Evolutionary conservation across 139 green algal genomes (phyloP), one percentile per base, ranked within the genome.

Genomic region (Chlorella vulgaris): DNA sequence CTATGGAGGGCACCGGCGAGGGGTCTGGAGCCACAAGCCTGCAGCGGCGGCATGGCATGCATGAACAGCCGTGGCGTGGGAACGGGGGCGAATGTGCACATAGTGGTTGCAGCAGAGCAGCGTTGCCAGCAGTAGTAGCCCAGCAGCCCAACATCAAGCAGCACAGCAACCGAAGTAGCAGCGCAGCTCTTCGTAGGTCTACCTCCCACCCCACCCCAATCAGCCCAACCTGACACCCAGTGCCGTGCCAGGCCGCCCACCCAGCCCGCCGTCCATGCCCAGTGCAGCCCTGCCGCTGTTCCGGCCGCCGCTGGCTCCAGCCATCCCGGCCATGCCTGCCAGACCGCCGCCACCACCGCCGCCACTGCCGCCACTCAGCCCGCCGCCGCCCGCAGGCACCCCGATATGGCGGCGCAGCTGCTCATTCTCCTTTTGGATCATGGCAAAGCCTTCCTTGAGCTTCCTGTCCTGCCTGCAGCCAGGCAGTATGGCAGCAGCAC

Each of bases 381-480:
- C n/a, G n/a, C n/a, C n/a, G n/a, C n/a, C n/a, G n/a, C n/a, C n/a
- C n/a, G n/a, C n/a, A n/a, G n/a, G n/a, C n/a, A n/a, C n/a, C 61
- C 69, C 18, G 62, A 43, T 29, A 47, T 87, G 81, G 4, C 36
- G 33, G 5, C 83, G 74, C 66, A 91, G 66, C 38, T 55, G 67
- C 6, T 87, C 81, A 65, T 91, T 91, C 68, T 91, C 81, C 47
- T 82, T 70, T 69, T 91, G 82, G 21, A 91, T 39, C 69, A 58
- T 43, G 39, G 93, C 90, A 22, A 94, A 70, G 81, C 88, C 90
- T 29, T 94, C 89, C 35, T 91, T 87, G 31, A 94, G 88, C 74
- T 93, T 92, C 4, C 85, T 83, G 1, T 86, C 78, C 67, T 95
- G 89, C 84, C 91, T 94, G 88, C 76, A 76, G 1, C 15, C 0